phyloP scores from a whole-genome alignment of 352 stramenopile species.

The Peronospora farinosa region DNA sequence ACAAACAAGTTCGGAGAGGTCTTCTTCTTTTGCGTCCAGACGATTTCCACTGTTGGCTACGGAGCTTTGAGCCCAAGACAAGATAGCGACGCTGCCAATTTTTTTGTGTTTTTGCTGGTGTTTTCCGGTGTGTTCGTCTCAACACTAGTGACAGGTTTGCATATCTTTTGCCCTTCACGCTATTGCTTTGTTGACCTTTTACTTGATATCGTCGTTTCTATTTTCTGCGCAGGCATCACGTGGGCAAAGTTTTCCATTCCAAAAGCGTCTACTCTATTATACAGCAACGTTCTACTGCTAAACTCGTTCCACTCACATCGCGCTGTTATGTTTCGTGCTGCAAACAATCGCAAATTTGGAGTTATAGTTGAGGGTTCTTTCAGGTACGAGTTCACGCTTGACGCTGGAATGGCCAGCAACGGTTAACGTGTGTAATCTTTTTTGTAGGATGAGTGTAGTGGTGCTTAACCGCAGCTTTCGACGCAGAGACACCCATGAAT shows the following conservation, averaged over 20 bases:
- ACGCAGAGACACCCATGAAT: conserved; percentile 45
- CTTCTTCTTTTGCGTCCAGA: conserved; percentile 61
- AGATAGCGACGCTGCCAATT: conserved; percentile 46
- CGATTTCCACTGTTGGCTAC: conserved; percentile 56
- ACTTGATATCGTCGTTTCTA: background rate
- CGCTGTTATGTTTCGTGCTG: conserved; percentile 52
- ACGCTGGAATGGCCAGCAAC: background rate
- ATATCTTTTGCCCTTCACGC: background rate
- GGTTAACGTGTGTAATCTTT: no score
- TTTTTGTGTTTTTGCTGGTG: conserved; percentile 51
- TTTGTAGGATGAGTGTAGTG: conserved; percentile 42
- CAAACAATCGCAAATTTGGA: conserved; percentile 49
- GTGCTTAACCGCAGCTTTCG: conserved; percentile 40
- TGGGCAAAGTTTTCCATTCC: conserved; percentile 67
- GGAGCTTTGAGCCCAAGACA: conserved; percentile 39
- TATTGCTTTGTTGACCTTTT: background rate
- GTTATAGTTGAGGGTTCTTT: conserved; percentile 54
- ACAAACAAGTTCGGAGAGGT: conserved; percentile 27
- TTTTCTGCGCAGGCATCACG: conserved; percentile 30
- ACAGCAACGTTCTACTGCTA: conserved; percentile 44
- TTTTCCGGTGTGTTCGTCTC: conserved; percentile 37
- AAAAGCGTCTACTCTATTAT: conserved; percentile 40
- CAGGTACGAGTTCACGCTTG: conserved; percentile 19
- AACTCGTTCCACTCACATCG: conserved; percentile 46
- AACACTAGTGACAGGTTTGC: conserved; percentile 46